Evolutionary conservation across 192 early-diverging fungal species (phyloP), one percentile per base, ranked within the genome.

Genomic region (Rhizophagus sp.): DNA sequence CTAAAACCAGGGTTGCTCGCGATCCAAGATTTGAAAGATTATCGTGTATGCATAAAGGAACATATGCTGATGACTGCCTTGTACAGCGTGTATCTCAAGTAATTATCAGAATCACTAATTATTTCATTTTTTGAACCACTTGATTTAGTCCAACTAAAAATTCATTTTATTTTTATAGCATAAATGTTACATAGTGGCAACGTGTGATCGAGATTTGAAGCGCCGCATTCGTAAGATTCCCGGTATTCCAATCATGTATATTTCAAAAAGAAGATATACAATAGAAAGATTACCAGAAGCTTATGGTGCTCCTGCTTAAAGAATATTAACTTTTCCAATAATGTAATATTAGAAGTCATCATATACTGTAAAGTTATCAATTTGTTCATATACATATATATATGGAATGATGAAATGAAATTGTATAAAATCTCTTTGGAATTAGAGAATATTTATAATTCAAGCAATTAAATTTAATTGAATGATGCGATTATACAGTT

Each of bases 41-140:
- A 71, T 94, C 96, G 22, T 98, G 98, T 86, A 91, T 96, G 67
- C 98, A 99, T 84, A 97, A 96, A 77, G 97, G 98, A 50, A 97
- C 97, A 2, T 99, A 99, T 90, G 98, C 98, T 13, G 98, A 99
- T 89, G 98, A 99, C 88, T 99, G 98, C 82, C 88, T 99, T 75
- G 96, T 98, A 3, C 90, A 97, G 72, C 86, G 98, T 15, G 89
- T 99, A 39, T 72, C 44, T 12, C 78, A 79, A 49, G 78, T 69
- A 41, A 93, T 24, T 73, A 68, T 57, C 52, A 57, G 5, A 2
- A 57, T 57, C 17, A 5, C 5, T 0, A 57, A 4, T 52, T 15
- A 52, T 19, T 52, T 17, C 17, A 19, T 52, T 52, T 57, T 17
- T 57, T 22, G 1, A 57, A 22, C 4, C 11, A 47, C 11, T 47